Percentiles rank a stretch among this genome's conserved stretches.
phyloP scores from a whole-genome alignment of 2,329 filamentous ascomycete species.

The Ceratocystis destructans region DNA sequence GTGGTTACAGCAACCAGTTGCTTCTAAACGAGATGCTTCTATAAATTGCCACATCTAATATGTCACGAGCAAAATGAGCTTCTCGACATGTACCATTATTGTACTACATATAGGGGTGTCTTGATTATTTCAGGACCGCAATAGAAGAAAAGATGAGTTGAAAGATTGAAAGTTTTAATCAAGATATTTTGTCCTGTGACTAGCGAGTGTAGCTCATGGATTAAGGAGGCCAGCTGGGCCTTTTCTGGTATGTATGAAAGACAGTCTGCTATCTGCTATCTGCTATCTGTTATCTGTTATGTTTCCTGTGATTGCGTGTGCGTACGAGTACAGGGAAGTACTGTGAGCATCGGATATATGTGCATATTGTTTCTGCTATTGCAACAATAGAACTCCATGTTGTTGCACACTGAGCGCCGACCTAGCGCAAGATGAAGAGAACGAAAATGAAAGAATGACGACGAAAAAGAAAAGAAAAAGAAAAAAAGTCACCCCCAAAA shows the following conservation, averaged over 20 bases:
- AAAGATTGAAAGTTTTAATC: not conserved
- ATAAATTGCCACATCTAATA: not conserved
- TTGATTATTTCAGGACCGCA: not conserved
- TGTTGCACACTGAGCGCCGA: too few relatives aligned
- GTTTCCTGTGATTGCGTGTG: not conserved
- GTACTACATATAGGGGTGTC: conserved; percentile 16
- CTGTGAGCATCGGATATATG: too few relatives aligned
- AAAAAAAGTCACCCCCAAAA: not conserved
- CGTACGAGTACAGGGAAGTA: not conserved
- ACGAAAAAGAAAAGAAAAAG: too few relatives aligned
- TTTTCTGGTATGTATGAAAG: not conserved
- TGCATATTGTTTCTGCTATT: too few relatives aligned
- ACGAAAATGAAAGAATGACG: not conserved
- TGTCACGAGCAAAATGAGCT: not conserved
- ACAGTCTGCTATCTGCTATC: not conserved
- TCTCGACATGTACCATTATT: conserved; percentile 26
- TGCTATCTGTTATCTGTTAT: not conserved
- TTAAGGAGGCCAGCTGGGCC: not conserved
- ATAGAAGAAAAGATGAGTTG: not conserved
- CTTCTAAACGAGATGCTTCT: not conserved
- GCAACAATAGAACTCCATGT: too few relatives aligned
- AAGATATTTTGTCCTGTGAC: not conserved
- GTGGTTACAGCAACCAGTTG: not conserved
- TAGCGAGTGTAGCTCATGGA: not conserved
- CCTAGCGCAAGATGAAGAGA: too few relatives aligned